phyloP scores from a whole-genome alignment of 2,329 filamentous ascomycete genomes.

The Cladosporium phlei region DNA sequence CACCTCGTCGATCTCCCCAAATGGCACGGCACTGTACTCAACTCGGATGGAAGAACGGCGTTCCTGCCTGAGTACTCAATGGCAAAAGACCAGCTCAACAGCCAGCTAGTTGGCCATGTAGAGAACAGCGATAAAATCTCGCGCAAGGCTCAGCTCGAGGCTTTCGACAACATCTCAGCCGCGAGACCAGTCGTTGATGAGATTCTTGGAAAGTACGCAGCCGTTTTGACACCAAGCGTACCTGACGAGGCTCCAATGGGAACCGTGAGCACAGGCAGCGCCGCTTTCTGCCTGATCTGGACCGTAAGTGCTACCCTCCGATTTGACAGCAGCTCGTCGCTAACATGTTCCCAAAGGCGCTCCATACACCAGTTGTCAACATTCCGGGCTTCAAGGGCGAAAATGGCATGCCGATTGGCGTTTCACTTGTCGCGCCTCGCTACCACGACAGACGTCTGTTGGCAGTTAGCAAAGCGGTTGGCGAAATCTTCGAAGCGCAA shows the following conservation, averaged over 20 bases:
- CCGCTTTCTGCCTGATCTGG: constrained; percentile 48
- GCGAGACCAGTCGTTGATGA: constrained; percentile 53
- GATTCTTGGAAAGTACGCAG: constrained; percentile 49
- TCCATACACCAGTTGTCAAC: constrained; percentile 62
- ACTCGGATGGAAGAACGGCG: constrained; percentile 48
- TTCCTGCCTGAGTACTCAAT: constrained; percentile 53
- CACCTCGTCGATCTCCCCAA: constrained; percentile 46
- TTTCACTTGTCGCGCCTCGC: constrained; percentile 48
- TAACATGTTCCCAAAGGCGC: constrained; percentile 20
- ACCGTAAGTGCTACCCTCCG: constrained; percentile 27
- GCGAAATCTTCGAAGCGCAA: constrained; percentile 36
- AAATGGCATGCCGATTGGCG: constrained; percentile 56
- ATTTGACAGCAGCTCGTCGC: not conserved
- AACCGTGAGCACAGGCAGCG: constrained; percentile 50
- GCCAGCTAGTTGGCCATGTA: constrained; percentile 46
- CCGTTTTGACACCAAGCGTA: constrained; percentile 55
- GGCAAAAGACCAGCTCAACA: constrained; percentile 45
- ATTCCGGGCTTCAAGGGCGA: constrained; percentile 58
- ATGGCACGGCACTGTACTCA: constrained; percentile 51
- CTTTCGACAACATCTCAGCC: constrained; percentile 52
- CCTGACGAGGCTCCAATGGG: constrained; percentile 57
- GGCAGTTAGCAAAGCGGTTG: constrained; percentile 39
- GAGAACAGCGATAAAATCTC: constrained; percentile 43
- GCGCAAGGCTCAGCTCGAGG: constrained; percentile 47
- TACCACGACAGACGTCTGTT: constrained; percentile 44